phyloP scores from a whole-genome alignment of 1,139 yeast species.

The Kurtzmaniella natalensis region DNA sequence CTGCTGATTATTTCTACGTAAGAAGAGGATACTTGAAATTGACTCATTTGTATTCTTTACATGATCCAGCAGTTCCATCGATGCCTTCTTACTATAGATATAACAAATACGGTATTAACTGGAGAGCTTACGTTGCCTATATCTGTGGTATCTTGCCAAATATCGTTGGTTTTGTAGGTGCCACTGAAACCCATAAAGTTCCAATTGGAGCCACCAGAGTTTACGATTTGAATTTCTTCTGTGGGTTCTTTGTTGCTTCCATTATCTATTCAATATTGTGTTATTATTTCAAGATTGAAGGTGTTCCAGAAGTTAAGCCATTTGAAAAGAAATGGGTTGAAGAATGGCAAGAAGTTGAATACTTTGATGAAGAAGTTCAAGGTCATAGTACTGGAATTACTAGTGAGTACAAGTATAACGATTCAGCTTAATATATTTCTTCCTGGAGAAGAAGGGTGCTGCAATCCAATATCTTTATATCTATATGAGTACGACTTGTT shows the following conservation, averaged over 20 bases:
- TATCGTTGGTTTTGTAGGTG: conserved; percentile 86
- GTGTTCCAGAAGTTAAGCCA: conserved; percentile 48
- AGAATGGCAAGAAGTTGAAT: conserved; percentile 56
- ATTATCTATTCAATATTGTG: conserved; percentile 47
- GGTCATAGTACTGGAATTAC: conserved; percentile 18
- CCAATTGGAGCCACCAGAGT: conserved; percentile 75
- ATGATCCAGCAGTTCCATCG: conserved; percentile 29
- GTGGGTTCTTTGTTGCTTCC: conserved; percentile 64
- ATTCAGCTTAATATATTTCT: conserved; percentile 2
- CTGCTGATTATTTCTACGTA: conserved; percentile 71
- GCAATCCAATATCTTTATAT: too few species aligned
- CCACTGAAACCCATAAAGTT: conserved; percentile 58
- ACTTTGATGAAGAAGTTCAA: conserved; percentile 47
- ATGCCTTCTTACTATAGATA: conserved; percentile 50
- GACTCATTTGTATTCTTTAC: conserved; percentile 54
- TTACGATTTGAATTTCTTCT: conserved; percentile 68
- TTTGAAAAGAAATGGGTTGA: conserved; percentile 64
- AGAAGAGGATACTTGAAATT: conserved; percentile 69
- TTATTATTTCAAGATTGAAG: conserved; percentile 55
- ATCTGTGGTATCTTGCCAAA: conserved; percentile 75
- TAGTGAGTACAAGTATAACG: conserved; percentile 6
- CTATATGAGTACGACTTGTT: too few species aligned
- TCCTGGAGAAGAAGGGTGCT: conserved; percentile 6
- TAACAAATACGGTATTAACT: conserved; percentile 62
- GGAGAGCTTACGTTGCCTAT: conserved; percentile 77